Conservation (phyloP, 2,329 filamentous ascomycete genomes). For the Talaromyces sp. region DNA sequence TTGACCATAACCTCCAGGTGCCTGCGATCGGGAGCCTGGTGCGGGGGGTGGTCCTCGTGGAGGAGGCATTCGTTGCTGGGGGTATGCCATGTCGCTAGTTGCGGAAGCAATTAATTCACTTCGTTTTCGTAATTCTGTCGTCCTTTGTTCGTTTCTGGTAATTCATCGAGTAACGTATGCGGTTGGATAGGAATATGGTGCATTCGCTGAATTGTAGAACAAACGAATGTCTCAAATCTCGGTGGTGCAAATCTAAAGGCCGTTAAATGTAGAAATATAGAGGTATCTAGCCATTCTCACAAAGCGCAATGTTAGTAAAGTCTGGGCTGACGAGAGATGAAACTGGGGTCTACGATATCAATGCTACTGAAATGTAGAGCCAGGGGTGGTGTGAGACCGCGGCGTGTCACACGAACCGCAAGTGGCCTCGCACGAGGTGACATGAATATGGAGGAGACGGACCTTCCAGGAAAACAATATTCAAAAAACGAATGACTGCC, state of each 20-base stretch:
- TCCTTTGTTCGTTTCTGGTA: slow-evolving; percentile 1
- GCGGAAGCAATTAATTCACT: neutral
- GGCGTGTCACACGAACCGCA: slow-evolving; percentile 3
- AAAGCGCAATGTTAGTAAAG: neutral
- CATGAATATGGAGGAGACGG: neutral
- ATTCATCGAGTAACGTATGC: slow-evolving; percentile 9
- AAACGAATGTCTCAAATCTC: neutral
- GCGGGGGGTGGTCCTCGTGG: slow-evolving; percentile 15
- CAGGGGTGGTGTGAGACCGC: slow-evolving; percentile 1
- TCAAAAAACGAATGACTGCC: neutral
- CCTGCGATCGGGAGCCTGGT: slow-evolving; percentile 23
- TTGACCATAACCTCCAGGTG: slow-evolving; percentile 22
- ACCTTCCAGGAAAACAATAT: neutral
- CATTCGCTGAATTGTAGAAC: neutral
- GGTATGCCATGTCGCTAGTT: slow-evolving; percentile 32
- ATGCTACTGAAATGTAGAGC: neutral
- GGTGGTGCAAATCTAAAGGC: neutral
- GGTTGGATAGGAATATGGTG: neutral
- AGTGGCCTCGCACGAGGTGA: neutral
- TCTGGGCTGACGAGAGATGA: neutral
- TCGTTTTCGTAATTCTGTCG: neutral
- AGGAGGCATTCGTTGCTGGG: slow-evolving; percentile 30
- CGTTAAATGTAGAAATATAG: neutral
- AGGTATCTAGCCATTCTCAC: neutral
- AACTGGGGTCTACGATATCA: neutral